Conservation (phyloP, 129 eudicot genomes). For the Erigeron canadensis region DNA sequence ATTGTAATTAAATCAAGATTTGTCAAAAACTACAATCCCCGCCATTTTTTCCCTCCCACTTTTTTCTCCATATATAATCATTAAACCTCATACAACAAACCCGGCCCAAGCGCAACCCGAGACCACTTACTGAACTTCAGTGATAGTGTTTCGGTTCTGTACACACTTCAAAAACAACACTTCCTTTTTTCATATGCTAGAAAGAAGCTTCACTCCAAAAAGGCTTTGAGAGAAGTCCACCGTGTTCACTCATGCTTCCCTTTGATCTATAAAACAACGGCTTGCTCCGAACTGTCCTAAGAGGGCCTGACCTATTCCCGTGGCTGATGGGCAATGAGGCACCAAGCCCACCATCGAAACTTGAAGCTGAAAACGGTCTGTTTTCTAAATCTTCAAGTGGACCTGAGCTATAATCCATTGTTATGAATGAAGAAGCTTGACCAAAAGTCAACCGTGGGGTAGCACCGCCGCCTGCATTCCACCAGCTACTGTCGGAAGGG, state of each 20-base stretch:
- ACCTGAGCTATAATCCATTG: slow-evolving; percentile 91
- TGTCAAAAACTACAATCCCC: slow-evolving; percentile 42
- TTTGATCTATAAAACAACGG: slow-evolving; percentile 61
- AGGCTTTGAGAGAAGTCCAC: slow-evolving; percentile 52
- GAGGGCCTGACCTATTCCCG: slow-evolving; percentile 82
- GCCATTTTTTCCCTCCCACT: not conserved
- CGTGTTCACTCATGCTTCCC: slow-evolving; percentile 88
- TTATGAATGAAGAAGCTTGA: slow-evolving; percentile 65
- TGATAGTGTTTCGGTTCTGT: slow-evolving; percentile 43
- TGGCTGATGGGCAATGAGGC: slow-evolving; percentile 49
- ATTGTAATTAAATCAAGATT: slow-evolving; percentile 41
- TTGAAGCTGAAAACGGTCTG: slow-evolving; percentile 59
- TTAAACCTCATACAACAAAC: slow-evolving; percentile 36
- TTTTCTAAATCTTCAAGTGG: slow-evolving; percentile 72
- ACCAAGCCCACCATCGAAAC: slow-evolving; percentile 46
- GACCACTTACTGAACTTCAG: slow-evolving; percentile 32
- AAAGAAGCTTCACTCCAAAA: slow-evolving; percentile 65
- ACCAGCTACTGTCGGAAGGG: slow-evolving; percentile 86
- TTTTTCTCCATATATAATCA: slow-evolving; percentile 21
- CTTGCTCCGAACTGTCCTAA: slow-evolving; percentile 70
- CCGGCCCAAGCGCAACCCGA: slow-evolving; percentile 25
- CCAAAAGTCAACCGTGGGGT: slow-evolving; percentile 64
- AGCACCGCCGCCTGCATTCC: slow-evolving; percentile 72
- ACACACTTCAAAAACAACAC: slow-evolving; percentile 59
- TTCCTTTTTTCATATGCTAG: slow-evolving; percentile 15